Conservation (phyloP, 1,284 basidiomycete species). For the Leccinum huronense region DNA sequence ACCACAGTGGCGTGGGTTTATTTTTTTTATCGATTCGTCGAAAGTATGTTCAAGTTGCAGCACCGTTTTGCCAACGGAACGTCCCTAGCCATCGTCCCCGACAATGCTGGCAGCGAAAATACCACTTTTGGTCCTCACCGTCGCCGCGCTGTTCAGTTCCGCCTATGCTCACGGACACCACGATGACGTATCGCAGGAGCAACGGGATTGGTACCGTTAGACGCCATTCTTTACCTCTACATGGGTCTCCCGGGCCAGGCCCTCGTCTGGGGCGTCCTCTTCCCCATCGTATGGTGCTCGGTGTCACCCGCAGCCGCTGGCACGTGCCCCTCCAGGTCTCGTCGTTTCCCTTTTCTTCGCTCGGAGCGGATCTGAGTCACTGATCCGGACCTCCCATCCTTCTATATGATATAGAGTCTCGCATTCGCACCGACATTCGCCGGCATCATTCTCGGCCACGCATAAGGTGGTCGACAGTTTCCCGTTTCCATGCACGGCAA, state of each 20-base stretch:
- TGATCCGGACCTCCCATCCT: background rate
- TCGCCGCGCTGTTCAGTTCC: background rate
- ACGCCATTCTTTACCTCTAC: conserved; percentile 77
- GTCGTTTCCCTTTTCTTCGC: conserved; percentile 1
- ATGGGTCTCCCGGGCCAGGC: conserved; percentile 62
- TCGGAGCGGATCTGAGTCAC: background rate
- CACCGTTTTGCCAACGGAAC: too few species aligned
- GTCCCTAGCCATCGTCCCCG: background rate
- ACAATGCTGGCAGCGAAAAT: background rate
- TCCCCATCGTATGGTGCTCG: conserved; percentile 56
- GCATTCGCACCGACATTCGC: conserved; percentile 69
- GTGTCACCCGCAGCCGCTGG: conserved; percentile 75
- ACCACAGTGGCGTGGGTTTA: too few species aligned
- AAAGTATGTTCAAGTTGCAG: too few species aligned
- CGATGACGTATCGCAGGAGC: conserved; percentile 59
- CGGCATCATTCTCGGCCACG: conserved; percentile 76
- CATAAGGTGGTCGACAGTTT: conserved; percentile 75
- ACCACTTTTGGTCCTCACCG: background rate
- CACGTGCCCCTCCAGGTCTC: conserved; percentile 82
- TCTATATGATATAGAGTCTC: conserved; percentile 44
- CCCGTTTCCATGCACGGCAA: conserved; percentile 67
- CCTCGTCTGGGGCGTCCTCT: conserved; percentile 69
- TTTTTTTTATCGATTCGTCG: too few species aligned
- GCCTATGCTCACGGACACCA: conserved; percentile 61
- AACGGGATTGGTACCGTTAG: conserved; percentile 61